Percentiles rank a stretch among this genome's conserved stretches.
phyloP scores from a whole-genome alignment of 2,329 filamentous ascomycete species.

The Fusarium bulbicola region DNA sequence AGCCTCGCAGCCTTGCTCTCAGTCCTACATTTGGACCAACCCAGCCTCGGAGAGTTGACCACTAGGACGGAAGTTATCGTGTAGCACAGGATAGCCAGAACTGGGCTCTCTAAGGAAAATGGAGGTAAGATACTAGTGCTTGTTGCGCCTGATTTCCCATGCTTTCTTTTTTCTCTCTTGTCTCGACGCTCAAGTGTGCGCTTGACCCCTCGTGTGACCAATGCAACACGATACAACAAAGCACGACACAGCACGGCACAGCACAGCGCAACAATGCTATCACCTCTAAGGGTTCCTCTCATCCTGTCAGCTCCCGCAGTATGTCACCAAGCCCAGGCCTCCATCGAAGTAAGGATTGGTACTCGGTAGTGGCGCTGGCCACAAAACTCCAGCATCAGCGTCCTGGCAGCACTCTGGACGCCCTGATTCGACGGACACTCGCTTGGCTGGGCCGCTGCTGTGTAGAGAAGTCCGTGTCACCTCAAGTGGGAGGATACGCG shows the following conservation, averaged over 20 bases:
- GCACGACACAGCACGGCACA: neutral
- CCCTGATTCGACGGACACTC: conserved; percentile 27
- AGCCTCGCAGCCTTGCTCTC: conserved; percentile 26
- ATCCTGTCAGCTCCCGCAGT: conserved; percentile 2
- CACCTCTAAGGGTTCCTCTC: neutral
- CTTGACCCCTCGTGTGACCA: conserved; percentile 29
- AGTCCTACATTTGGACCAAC: neutral
- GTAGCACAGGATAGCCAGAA: neutral
- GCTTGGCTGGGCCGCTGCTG: conserved; percentile 20
- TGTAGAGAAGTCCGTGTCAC: conserved; percentile 24
- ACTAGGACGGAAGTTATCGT: conserved; percentile 6
- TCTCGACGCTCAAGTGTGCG: conserved; percentile 12
- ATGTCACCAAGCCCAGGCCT: neutral
- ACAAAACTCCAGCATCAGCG: conserved; percentile 9
- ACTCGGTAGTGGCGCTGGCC: conserved; percentile 14
- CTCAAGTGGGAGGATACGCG: conserved; percentile 27
- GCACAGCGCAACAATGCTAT: neutral
- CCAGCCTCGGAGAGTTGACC: conserved; percentile 10
- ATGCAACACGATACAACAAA: neutral
- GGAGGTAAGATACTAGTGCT: conserved; percentile 32
- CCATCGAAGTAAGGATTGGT: neutral
- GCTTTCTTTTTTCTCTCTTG: neutral
- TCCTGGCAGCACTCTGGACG: conserved; percentile 2
- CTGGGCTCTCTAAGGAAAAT: conserved; percentile 8
- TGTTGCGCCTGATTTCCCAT: neutral